Base-by-base conservation (phyloP, 345 rosid genomes). In the Eucalyptus tenuipes region DNA sequence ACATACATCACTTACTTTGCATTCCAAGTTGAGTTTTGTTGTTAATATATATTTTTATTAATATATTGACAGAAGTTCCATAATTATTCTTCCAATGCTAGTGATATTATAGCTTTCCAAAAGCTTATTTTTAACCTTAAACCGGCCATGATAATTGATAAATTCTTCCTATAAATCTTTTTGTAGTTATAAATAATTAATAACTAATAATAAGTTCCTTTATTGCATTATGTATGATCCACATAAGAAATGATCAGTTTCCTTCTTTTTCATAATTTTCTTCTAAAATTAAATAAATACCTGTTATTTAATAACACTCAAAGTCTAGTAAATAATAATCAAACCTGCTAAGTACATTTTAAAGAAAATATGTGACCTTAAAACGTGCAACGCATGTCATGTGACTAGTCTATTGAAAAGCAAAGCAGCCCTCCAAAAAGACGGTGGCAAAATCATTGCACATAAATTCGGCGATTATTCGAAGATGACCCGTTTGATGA, bases 381-480 rank as follows among this genome's bases (percentile, higher is more conserved):
- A 20, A 13, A 11, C 8, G 44, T 9, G 80, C 80, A 68, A 68
- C 1, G 7, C 66, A 18, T 0, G 42, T 17, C 66, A 18, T 0
- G 42, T 17, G 80, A 33, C 40, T 68, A 8, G 80, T 68, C 12
- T 4, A 16, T 31, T 17, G 24, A 68, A 68, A 16, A 68, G 42
- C 16, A 68, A 68, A 68, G 3, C 12, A 20, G 8, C 45, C 82
- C 47, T 37, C 81, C 45, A 0, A 3, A 37, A 6, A 68, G 18
- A 7, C 0, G 6, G 0, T 33, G 81, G 1, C 47, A 40, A 75
- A 37, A 4, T n/a, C 5, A 64, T 64, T 37, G 37, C 10, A 64
- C 37, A n/a, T 64, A 7, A 64, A 14, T 64, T 64, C 75, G 3
- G 40, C 6, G 20, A 64, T n/a, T 64, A 7, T 14, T n/a, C 37